These are phyloP conservation scores for Kondoa subrosea DNA, from an alignment of 768 basidiomycete species.

Conservation along the genomic window DNA sequence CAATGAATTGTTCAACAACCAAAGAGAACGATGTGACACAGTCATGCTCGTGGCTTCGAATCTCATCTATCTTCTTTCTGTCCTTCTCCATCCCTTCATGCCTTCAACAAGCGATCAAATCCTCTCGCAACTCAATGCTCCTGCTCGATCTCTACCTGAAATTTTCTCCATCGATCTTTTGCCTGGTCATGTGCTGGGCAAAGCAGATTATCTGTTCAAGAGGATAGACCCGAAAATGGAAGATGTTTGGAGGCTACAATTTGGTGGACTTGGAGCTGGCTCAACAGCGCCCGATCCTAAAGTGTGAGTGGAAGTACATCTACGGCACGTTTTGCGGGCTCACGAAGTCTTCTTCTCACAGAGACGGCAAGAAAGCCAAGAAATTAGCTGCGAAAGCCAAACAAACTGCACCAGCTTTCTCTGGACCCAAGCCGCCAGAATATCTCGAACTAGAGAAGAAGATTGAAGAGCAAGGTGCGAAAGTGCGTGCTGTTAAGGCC, in stretches of 20 bases:
- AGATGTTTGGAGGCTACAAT: slow-evolving; percentile 60
- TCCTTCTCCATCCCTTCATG: slow-evolving; percentile 87
- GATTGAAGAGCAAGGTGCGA: slow-evolving; percentile 56
- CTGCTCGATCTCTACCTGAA: slow-evolving; percentile 59
- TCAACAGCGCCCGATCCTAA: slow-evolving; percentile 33
- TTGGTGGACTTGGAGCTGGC: slow-evolving; percentile 45
- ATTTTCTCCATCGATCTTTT: slow-evolving; percentile 55
- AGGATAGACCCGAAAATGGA: slow-evolving; percentile 82
- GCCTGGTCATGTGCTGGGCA: slow-evolving; percentile 65
- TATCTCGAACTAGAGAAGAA: slow-evolving; percentile 54
- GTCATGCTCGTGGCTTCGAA: slow-evolving; percentile 81
- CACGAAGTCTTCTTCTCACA: not conserved
- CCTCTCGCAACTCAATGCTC: slow-evolving; percentile 72
- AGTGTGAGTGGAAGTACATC: slow-evolving; percentile 18
- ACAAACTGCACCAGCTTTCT: slow-evolving; percentile 34
- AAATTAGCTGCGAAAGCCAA: slow-evolving; percentile 38
- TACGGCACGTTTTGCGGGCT: slow-evolving; percentile 5
- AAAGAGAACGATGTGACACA: slow-evolving; percentile 71
- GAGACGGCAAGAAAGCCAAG: slow-evolving; percentile 32
- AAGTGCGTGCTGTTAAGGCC: slow-evolving; percentile 50
- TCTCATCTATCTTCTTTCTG: slow-evolving; percentile 76
- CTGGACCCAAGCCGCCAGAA: slow-evolving; percentile 54
- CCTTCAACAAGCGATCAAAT: slow-evolving; percentile 70
- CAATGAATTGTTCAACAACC: slow-evolving; percentile 65
- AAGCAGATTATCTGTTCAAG: slow-evolving; percentile 79